Base-by-base conservation (phyloP, 2,329 filamentous ascomycete species). In the Cordyceps militaris region DNA sequence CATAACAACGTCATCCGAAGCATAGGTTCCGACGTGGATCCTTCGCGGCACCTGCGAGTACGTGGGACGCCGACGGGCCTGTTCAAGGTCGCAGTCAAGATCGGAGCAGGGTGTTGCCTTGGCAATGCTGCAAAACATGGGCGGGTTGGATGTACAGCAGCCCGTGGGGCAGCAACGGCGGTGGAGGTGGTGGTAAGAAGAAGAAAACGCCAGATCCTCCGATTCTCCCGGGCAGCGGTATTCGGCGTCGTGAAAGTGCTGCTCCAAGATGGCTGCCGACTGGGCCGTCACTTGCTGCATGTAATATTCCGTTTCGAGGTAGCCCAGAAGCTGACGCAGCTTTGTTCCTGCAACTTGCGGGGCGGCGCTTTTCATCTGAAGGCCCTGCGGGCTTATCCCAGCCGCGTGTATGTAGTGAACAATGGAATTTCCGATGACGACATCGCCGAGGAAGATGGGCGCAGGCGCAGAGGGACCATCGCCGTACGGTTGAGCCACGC, bases 371-470 rank as follows among this genome's bases (percentile, higher is more conserved):
- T 26, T 34, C 28, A 50, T 13, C n/a, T 50, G 11, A 3, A 23
- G 3, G 7, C 47, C 47, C 8, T 50, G 28, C 9, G 28, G 28
- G 19, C 28, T 36, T 7, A 38, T 8, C 5, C 47, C 6, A n/a
- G 30, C 28, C 28, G 47, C 47, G 30, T 36, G 47, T 14, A 50
- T 34, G 48, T 68, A 65, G 49, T 65, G 59, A 4, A 69, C 24
- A 19, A 68, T 36, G 5, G 26, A 60, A 2, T 61, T 62, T 28
- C 65, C 65, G 40, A 69, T 55, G 7, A 69, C 55, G 0, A 70
- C 65, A 30, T 70, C 66, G 14, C 69, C 66, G 0, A 69, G 60
- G 6, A 65, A 38, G 3, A 61, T 60, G 42, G 67, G 61, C 7
- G 51, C 40, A 16, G 47, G 23, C 24, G 4, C 23, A 2, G 42